phyloP scores from a whole-genome alignment of 225 moss, liverwort and hornwort genomes.

The Marchantia paleacea region DNA sequence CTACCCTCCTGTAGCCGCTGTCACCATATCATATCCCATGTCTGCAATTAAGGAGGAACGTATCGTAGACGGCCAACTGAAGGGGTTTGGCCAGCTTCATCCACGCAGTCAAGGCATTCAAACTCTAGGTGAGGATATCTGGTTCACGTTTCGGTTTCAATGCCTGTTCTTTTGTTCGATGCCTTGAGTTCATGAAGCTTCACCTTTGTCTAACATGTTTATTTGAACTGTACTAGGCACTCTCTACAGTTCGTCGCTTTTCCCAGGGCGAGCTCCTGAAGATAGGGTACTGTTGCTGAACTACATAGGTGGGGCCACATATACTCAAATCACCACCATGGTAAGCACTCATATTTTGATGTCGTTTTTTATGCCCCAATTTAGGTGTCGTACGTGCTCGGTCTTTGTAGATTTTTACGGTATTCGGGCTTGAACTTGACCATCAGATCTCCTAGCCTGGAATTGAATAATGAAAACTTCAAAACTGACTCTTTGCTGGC shows the following conservation, averaged over 20 bases:
- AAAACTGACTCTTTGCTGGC: neutral
- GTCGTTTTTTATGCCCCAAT: neutral
- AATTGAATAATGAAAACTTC: neutral
- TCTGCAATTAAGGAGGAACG: slow-evolving; percentile 76
- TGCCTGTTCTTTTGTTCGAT: neutral
- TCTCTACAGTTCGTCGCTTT: slow-evolving; percentile 92
- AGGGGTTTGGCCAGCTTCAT: slow-evolving; percentile 98
- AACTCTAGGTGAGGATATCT: slow-evolving; percentile 58
- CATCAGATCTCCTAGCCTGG: neutral
- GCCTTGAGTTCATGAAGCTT: neutral
- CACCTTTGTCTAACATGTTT: neutral
- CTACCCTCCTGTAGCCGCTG: slow-evolving; percentile 96
- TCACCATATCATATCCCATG: slow-evolving; percentile 84
- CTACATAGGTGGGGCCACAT: slow-evolving; percentile 93
- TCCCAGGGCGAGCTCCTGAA: slow-evolving; percentile 90
- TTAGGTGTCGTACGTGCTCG: neutral
- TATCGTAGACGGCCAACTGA: slow-evolving; percentile 71
- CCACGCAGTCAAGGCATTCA: slow-evolving; percentile 98
- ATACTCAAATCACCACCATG: slow-evolving; percentile 67
- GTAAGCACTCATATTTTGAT: slow-evolving; percentile 28
- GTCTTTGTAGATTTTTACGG: neutral
- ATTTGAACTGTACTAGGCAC: slow-evolving; percentile 54
- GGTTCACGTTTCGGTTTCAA: neutral
- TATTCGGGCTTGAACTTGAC: neutral
- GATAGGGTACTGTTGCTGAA: slow-evolving; percentile 87